Evolutionary conservation across 805 yeast species (phyloP).

Genomic region (Lipomyces kockii): DNA sequence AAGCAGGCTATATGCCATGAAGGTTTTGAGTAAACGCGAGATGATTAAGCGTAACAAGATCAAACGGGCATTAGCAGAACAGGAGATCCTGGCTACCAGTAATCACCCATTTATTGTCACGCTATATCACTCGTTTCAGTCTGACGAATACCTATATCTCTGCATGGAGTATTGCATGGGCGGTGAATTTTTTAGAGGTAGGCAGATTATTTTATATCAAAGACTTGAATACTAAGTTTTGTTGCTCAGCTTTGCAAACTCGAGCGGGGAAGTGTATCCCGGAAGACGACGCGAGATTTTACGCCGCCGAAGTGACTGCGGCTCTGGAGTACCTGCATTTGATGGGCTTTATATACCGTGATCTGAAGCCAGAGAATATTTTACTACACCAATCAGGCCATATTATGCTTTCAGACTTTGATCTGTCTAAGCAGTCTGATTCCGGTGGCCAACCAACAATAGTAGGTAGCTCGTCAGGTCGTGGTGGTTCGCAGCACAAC

Average conservation of each 20-base stretch:
- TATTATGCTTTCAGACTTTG: conserved; percentile 96
- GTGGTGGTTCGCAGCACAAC: conserved; percentile 46
- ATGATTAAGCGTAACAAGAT: conserved; percentile 95
- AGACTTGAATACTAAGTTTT: conserved; percentile 5
- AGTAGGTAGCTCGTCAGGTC: conserved; percentile 45
- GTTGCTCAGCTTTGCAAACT: conserved; percentile 73
- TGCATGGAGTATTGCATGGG: conserved; percentile 99
- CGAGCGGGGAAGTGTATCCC: conserved; percentile 81
- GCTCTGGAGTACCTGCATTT: conserved; percentile 94
- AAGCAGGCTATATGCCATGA: conserved; percentile 85
- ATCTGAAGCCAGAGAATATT: conserved; percentile 95
- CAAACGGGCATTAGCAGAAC: conserved; percentile 93
- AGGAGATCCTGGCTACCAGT: conserved; percentile 91
- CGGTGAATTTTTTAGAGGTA: conserved; percentile 86
- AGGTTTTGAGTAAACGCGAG: conserved; percentile 84
- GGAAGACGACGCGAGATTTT: conserved; percentile 89
- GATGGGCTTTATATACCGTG: conserved; percentile 97
- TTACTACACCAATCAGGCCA: conserved; percentile 95
- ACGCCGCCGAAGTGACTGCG: conserved; percentile 96
- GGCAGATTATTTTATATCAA: neutral
- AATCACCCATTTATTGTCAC: conserved; percentile 98
- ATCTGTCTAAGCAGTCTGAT: conserved; percentile 85
- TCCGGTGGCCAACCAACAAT: conserved; percentile 77
- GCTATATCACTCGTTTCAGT: conserved; percentile 92
- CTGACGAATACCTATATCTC: conserved; percentile 84